Conservation (phyloP, 2,329 filamentous ascomycete species). For the Fusarium concolor region DNA sequence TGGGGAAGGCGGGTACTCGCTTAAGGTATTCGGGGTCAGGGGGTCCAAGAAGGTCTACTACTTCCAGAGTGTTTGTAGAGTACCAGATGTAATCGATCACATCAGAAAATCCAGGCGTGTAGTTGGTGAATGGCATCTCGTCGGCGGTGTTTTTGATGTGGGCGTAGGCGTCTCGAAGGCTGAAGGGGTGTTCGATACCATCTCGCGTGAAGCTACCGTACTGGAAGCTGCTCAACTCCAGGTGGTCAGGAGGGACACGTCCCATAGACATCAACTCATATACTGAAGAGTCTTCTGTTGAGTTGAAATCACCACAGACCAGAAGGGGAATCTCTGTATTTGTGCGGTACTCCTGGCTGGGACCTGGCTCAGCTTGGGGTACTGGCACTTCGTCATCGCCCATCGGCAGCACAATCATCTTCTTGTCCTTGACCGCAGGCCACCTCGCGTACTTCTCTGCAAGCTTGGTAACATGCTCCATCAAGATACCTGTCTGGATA, state of each 20-base stretch:
- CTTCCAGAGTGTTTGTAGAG: slow-evolving; percentile 87
- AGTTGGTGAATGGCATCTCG: slow-evolving; percentile 94
- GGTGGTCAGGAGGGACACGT: slow-evolving; percentile 79
- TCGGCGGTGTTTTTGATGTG: slow-evolving; percentile 84
- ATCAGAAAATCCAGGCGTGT: slow-evolving; percentile 91
- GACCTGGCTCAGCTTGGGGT: slow-evolving; percentile 73
- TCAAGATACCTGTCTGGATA: slow-evolving; percentile 93
- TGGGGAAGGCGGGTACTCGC: slow-evolving; percentile 89
- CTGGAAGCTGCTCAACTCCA: slow-evolving; percentile 81
- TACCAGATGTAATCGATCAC: slow-evolving; percentile 99
- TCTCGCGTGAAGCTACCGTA: slow-evolving; percentile 95
- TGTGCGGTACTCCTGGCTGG: slow-evolving; percentile 86
- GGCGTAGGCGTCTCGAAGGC: slow-evolving; percentile 88
- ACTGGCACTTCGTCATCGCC: slow-evolving; percentile 60
- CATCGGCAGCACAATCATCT: slow-evolving; percentile 60
- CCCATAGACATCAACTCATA: slow-evolving; percentile 91
- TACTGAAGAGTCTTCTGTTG: slow-evolving; percentile 84
- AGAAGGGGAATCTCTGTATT: slow-evolving; percentile 90
- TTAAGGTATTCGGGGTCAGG: slow-evolving; percentile 88
- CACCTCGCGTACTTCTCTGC: slow-evolving; percentile 86
- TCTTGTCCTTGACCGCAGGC: slow-evolving; percentile 86
- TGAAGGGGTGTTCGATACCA: slow-evolving; percentile 95
- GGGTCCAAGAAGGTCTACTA: slow-evolving; percentile 84
- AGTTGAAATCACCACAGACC: slow-evolving; percentile 97
- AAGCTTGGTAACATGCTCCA: slow-evolving; percentile 89